Base-by-base conservation (phyloP, 2,329 filamentous ascomycete species). In the Phyllosticta paracitricarpa region DNA sequence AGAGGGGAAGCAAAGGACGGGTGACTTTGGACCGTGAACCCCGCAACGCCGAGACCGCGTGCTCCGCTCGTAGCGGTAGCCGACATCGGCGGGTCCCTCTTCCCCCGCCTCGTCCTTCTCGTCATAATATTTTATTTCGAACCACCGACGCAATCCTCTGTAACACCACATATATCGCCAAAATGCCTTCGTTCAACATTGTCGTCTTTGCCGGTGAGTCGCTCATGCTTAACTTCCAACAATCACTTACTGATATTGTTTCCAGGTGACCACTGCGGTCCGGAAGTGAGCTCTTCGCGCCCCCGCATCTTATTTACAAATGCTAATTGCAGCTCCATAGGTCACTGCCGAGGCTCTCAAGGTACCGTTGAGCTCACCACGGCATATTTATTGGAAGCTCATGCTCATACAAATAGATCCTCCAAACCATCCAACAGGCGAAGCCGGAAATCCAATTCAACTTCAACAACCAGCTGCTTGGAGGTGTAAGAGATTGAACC, bases 381-480 rank as follows among this genome's bases (percentile, higher is more conserved):
- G 22, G 2, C 25, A 19, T 24, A 1, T 54, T n/a, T 24, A 1
- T 54, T n/a, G 7, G 9, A 19, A 19, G 22, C 35, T 60, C 28
- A 19, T 54, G 6, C 33, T 33, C 54, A 35, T 70, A 62, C 12
- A 19, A 17, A 4, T 53, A 95, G 89, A 79, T 94, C 66, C 83
- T 97, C 71, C 88, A 87, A 72, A 82, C 88, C 4, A 79, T 97
- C 63, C 89, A 96, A 78, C 82, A 86, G 68, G 78, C 80, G 67
- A 86, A 84, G 71, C 82, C 86, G 61, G 83, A 86, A 66, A 82
- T 88, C 73, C 87, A 87, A 70, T 96, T 97, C 79, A 91, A 94
- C 73, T 88, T 97, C 69, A 84, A 96, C 72, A 85, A 96, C 61
- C 91, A 97, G 73, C 82, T 95, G 62, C 84, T 99, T 62, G 92